These are phyloP conservation scores for Aspergillus sp. DNA, from an alignment of 2,329 filamentous ascomycete genomes.

Conservation along the genomic window DNA sequence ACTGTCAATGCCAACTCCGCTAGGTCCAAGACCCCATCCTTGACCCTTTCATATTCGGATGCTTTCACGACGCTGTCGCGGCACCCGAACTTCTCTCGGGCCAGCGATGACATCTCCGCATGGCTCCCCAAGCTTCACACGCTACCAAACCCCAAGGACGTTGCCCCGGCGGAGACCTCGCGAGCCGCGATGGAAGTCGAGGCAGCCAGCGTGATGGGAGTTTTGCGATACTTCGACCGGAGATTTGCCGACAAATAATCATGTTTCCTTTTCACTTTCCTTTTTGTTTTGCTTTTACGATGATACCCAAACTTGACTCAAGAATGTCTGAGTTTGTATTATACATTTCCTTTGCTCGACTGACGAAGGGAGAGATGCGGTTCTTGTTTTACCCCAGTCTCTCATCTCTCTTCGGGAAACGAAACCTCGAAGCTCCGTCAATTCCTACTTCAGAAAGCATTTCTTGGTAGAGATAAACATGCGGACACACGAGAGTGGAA, in stretches of 20 bases:
- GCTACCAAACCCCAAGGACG: conserved; percentile 40
- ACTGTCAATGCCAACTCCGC: conserved; percentile 25
- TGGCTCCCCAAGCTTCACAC: conserved; percentile 75
- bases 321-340: conserved; percentile 27
- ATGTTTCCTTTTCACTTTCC: conserved; percentile 6
- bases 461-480: too few relatives aligned
- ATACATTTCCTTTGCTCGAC: conserved; percentile 8
- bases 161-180: conserved; percentile 26
- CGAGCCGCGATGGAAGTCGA: conserved; percentile 71
- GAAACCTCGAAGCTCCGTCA: background rate
- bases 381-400: background rate
- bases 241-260: conserved; percentile 55
- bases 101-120: conserved; percentile 69
- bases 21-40: conserved; percentile 38
- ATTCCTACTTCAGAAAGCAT: too few relatives aligned
- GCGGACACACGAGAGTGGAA: background rate
- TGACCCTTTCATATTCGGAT: conserved; percentile 72
- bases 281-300: conserved; percentile 12
- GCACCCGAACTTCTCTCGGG: conserved; percentile 72
- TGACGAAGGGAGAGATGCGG: background rate
- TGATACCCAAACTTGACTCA: conserved; percentile 29
- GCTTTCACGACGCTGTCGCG: conserved; percentile 76
- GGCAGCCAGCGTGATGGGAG: conserved; percentile 80
- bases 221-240: conserved; percentile 78
- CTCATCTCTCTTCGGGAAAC: background rate